These are phyloP conservation scores for Terfezia boudieri DNA, from an alignment of 495 filamentous ascomycete species.

Conservation along the genomic window DNA sequence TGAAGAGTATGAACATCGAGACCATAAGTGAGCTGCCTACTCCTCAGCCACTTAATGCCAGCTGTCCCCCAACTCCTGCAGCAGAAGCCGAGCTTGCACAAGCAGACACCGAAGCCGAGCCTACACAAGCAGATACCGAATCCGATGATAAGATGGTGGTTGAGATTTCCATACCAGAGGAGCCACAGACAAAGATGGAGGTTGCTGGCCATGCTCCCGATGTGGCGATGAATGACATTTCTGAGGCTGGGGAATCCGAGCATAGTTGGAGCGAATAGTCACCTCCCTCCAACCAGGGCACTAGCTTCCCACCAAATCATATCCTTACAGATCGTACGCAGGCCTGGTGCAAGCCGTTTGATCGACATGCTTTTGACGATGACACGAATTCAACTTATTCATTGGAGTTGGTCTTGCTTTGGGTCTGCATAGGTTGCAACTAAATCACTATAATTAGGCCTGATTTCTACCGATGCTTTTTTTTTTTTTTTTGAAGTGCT, in stretches of 20 bases:
- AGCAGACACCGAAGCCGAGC: neutral
- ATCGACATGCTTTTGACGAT: slow-evolving; percentile 8
- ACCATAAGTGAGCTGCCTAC: neutral
- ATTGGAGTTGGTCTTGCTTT: too few relatives aligned
- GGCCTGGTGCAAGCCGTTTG: slow-evolving; percentile 16
- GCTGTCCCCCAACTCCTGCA: neutral
- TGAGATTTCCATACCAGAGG: neutral
- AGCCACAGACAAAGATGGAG: neutral
- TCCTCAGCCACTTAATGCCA: slow-evolving; percentile 14
- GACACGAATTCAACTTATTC: too few relatives aligned
- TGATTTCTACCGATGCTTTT: neutral
- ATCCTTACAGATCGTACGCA: slow-evolving; percentile 9
- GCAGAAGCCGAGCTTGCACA: neutral
- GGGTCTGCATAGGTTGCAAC: too few relatives aligned
- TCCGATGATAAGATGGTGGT: neutral
- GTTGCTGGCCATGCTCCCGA: neutral
- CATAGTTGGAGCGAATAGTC: too few relatives aligned
- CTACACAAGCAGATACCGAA: neutral
- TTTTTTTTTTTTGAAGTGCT: neutral
- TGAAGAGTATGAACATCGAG: neutral
- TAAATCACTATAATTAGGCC: neutral
- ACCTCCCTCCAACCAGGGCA: too few relatives aligned
- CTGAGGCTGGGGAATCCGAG: neutral
- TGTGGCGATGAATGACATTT: neutral
- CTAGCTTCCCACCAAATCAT: neutral